Conservation (phyloP, 352 stramenopile species). For the Pythium aquatile region DNA sequence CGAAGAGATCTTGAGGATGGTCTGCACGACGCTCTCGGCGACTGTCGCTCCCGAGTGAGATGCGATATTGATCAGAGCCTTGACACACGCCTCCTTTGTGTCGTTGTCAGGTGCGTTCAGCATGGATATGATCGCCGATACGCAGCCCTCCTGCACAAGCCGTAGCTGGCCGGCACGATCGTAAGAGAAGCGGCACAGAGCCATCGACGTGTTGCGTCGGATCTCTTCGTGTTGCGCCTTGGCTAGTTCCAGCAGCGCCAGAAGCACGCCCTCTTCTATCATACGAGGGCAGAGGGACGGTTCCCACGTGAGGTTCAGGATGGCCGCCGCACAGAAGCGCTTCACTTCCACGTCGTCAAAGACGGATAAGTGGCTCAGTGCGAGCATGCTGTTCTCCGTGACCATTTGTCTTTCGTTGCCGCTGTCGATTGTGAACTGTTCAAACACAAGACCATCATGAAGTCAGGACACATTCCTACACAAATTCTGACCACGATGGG, state of each 20-base stretch:
- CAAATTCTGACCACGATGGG: neutral
- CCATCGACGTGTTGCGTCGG: slow-evolving; percentile 79
- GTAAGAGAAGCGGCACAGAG: slow-evolving; percentile 82
- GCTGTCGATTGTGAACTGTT: slow-evolving; percentile 54
- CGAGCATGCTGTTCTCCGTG: slow-evolving; percentile 66
- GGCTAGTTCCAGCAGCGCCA: slow-evolving; percentile 69
- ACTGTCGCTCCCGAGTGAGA: slow-evolving; percentile 59
- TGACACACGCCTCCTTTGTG: slow-evolving; percentile 83
- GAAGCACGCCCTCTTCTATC: slow-evolving; percentile 74
- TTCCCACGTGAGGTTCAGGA: slow-evolving; percentile 78
- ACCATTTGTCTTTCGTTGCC: slow-evolving; percentile 81
- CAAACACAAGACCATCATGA: neutral
- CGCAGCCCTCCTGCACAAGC: slow-evolving; percentile 78
- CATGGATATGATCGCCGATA: slow-evolving; percentile 83
- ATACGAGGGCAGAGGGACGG: slow-evolving; percentile 41
- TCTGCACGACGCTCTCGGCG: slow-evolving; percentile 73
- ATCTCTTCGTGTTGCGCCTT: slow-evolving; percentile 82
- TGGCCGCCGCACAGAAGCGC: slow-evolving; percentile 76
- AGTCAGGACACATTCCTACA: neutral
- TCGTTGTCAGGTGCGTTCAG: slow-evolving; percentile 76
- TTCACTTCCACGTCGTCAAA: slow-evolving; percentile 86
- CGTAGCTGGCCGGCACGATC: slow-evolving; percentile 63
- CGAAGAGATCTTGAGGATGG: slow-evolving; percentile 72
- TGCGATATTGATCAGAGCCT: slow-evolving; percentile 83
- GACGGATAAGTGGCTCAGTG: slow-evolving; percentile 63